Evolutionary conservation across 23 red algal genomes (phyloP).

Genomic region (Gracilaria vermiculophylla): DNA sequence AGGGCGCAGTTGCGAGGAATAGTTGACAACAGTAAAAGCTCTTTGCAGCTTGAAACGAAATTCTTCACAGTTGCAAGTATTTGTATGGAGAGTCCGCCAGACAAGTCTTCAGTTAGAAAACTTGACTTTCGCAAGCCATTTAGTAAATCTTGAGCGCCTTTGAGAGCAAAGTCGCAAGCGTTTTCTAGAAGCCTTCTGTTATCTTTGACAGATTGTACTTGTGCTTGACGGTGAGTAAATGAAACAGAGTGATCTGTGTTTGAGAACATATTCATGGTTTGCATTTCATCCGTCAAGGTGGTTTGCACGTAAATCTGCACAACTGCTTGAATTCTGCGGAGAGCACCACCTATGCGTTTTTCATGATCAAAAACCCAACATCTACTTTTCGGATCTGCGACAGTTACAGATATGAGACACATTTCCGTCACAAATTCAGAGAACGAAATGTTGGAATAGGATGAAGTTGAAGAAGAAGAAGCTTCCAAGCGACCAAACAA

Average conservation of each 20-base stretch:
- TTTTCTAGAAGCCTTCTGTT: background rate
- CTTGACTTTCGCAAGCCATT: background rate
- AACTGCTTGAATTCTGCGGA: background rate
- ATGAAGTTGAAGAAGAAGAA: background rate
- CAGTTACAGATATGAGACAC: background rate
- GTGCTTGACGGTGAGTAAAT: background rate
- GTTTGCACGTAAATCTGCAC: background rate
- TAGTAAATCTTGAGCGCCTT: constrained; percentile 38
- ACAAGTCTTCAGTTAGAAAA: background rate
- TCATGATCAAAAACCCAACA: background rate
- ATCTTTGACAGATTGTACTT: background rate
- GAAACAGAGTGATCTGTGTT: background rate
- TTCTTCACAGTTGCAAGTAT: background rate
- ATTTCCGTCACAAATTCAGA: background rate
- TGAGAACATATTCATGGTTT: background rate
- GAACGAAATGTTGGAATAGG: background rate
- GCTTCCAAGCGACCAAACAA: background rate
- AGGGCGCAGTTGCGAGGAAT: constrained; percentile 37
- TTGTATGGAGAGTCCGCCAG: background rate
- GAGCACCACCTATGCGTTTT: background rate
- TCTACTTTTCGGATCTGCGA: background rate
- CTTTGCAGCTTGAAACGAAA: constrained; percentile 16
- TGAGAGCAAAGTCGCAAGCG: constrained; percentile 38
- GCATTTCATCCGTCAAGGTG: background rate
- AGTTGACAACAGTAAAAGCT: constrained; percentile 10